Base-by-base conservation (phyloP, 768 basidiomycete genomes). In the Clavulina sp. region DNA sequence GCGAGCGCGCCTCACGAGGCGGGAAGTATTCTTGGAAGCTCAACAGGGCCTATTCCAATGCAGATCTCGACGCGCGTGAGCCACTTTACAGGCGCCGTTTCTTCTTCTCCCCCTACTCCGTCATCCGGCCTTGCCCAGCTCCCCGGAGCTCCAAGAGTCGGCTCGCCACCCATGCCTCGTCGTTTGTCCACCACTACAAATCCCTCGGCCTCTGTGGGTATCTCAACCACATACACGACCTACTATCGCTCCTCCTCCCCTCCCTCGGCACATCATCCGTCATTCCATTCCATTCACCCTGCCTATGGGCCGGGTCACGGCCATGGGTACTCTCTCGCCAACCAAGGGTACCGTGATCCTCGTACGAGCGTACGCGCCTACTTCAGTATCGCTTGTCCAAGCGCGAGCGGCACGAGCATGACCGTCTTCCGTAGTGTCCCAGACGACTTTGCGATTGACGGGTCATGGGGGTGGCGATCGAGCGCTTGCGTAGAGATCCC, bases 381-480 rank as follows among this genome's bases (percentile, higher is more conserved):
- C 63, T 95, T 95, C 61, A 74, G 76, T 24, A 79, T 93, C 52
- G 77, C 77, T 52, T 92, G 89, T 60, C 74, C 83, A 0, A 85
- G 78, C 53, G 77, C 80, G 18, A 80, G 81, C 4, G 88, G 91
- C 2, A 77, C 84, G 4, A 80, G 80, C 29, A 71, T 88, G 60
- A 89, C 85, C 49, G 72, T 79, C 34, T 93, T 93, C 62, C 75
- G 80, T 46, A 89, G 85, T 56, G 75, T 80, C 2, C 91, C 91
- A 1, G 91, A 95, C 60, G 71, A 75, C 41, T 93, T 95, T 61
- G 72, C 79, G 28, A 71, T 88, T 41, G 78, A 78, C 54, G 86
- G 91, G 69, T 86, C 83, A 56, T 93, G 88, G 91, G 91, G 89
- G 0, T 92, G 89, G 89, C 89, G 88, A 67, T 73, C 72, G 50